Conservation (phyloP, 169 alveolate genomes). For the Plasmodium coatneyi region DNA sequence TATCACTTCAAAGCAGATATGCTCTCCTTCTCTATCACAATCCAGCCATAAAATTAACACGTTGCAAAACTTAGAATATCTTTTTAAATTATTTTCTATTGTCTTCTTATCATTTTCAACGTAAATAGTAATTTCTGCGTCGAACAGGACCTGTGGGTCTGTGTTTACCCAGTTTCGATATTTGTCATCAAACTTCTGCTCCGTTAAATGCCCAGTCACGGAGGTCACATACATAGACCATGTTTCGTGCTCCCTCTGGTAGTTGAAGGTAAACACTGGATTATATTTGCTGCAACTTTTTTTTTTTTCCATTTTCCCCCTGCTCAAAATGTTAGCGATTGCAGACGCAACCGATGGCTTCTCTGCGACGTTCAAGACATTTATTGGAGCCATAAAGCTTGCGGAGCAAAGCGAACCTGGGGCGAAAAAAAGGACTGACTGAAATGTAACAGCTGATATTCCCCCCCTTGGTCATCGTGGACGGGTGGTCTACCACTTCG, state of each 20-base stretch:
- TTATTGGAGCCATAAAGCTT: constrained; percentile 24
- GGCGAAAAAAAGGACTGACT: not conserved
- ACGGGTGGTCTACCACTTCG: not conserved
- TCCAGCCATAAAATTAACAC: constrained; percentile 98
- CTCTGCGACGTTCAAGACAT: constrained; percentile 99
- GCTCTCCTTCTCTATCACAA: constrained; percentile 99
- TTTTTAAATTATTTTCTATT: constrained; percentile 90
- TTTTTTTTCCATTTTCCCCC: constrained; percentile 80
- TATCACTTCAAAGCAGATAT: constrained; percentile 98
- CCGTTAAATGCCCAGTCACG: constrained; percentile 95
- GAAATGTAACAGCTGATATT: not conserved
- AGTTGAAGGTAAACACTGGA: constrained; percentile 56
- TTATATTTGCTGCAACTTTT: constrained; percentile 78
- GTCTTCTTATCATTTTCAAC: constrained; percentile 84
- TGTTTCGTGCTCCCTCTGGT: constrained; percentile 38
- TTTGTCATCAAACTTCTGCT: constrained; percentile 95
- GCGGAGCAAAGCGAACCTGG: not conserved
- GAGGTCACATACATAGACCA: constrained; percentile 79
- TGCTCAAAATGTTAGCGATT: constrained; percentile 94
- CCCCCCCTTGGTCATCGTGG: not conserved
- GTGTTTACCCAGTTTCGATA: constrained; percentile 94
- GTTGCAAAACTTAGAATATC: constrained; percentile 91
- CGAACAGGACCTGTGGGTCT: constrained; percentile 95
- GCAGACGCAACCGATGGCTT: constrained; percentile 99
- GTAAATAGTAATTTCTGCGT: constrained; percentile 93